Percentiles rank a stretch among this genome's conserved stretches.
Conservation (phyloP, 768 basidiomycete genomes). For the Psilocybe azurescens region DNA sequence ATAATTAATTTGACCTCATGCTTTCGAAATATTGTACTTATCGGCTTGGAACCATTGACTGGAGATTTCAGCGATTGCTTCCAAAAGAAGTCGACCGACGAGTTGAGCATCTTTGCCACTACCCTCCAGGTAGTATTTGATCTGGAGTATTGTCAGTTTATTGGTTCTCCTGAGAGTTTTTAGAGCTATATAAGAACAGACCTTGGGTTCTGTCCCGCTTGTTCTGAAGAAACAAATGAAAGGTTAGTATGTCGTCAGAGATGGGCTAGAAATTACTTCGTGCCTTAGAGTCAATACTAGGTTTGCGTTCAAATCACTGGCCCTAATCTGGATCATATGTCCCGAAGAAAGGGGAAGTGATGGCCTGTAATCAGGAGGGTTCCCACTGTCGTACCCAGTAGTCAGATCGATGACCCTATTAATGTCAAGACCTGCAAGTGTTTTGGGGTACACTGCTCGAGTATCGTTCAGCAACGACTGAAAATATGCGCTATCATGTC, state of each 20-base stretch:
- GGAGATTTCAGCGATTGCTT: constrained; percentile 65
- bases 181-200: constrained; percentile 26
- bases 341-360: constrained; percentile 74
- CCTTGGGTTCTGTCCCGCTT: constrained; percentile 92
- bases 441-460: constrained; percentile 56
- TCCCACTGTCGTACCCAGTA: constrained; percentile 74
- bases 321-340: constrained; percentile 86
- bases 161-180: neutral
- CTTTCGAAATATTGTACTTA: constrained; percentile 36
- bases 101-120: constrained; percentile 54
- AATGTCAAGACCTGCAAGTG: constrained; percentile 65
- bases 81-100: constrained; percentile 55
- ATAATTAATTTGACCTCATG: constrained; percentile 8
- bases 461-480: constrained; percentile 11
- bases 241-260: neutral
- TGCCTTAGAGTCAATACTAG: constrained; percentile 78
- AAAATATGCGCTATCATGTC: neutral
- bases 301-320: constrained; percentile 48
- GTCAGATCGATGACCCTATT: constrained; percentile 78
- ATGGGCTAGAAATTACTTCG: constrained; percentile 11
- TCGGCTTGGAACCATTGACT: constrained; percentile 72
- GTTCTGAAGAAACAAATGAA: constrained; percentile 51
- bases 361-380: constrained; percentile 69
- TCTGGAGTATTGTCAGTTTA: constrained; percentile 40
- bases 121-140: constrained; percentile 92